phyloP scores from a whole-genome alignment of 441 rosid species.

The Capsella rubella region DNA sequence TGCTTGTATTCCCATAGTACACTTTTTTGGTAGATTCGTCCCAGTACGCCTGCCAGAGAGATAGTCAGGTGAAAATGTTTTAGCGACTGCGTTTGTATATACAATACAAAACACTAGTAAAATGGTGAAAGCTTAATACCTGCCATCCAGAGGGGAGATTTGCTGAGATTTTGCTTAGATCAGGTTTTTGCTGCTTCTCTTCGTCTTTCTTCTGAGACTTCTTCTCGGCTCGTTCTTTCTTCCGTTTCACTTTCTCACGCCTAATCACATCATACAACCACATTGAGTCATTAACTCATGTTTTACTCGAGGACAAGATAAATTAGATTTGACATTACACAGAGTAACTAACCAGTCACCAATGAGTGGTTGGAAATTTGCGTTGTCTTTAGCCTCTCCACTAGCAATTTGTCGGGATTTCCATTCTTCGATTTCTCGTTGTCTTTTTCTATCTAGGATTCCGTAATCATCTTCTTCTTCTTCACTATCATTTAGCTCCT shows the following conservation, averaged over 20 bases:
- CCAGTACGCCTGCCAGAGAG: conserved; percentile 46
- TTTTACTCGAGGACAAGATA: not conserved
- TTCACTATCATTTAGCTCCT: conserved; percentile 78
- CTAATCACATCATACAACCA: conserved; percentile 45
- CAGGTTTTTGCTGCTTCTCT: conserved; percentile 39
- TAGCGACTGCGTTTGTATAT: not conserved
- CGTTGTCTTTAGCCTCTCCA: conserved; percentile 93
- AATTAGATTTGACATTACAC: not conserved
- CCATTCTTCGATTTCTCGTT: conserved; percentile 94
- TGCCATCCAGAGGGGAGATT: conserved; percentile 44
- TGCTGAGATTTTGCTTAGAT: conserved; percentile 38
- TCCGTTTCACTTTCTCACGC: conserved; percentile 94
- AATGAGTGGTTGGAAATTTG: conserved; percentile 96
- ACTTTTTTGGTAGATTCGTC: conserved; percentile 45
- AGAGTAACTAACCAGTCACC: conserved; percentile 78
- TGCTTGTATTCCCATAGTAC: conserved; percentile 45
- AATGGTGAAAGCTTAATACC: conserved; percentile 32
- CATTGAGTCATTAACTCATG: not conserved
- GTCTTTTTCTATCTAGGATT: conserved; percentile 75
- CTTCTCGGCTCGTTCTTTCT: conserved; percentile 61
- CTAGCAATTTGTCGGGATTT: conserved; percentile 84
- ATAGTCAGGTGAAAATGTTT: not conserved
- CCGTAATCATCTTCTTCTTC: conserved; percentile 78
- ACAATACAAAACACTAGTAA: conserved; percentile 11
- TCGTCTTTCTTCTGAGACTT: conserved; percentile 39